These are phyloP conservation scores for Leccinum rimulosum DNA, from an alignment of 768 basidiomycete species.

Conservation along the genomic window DNA sequence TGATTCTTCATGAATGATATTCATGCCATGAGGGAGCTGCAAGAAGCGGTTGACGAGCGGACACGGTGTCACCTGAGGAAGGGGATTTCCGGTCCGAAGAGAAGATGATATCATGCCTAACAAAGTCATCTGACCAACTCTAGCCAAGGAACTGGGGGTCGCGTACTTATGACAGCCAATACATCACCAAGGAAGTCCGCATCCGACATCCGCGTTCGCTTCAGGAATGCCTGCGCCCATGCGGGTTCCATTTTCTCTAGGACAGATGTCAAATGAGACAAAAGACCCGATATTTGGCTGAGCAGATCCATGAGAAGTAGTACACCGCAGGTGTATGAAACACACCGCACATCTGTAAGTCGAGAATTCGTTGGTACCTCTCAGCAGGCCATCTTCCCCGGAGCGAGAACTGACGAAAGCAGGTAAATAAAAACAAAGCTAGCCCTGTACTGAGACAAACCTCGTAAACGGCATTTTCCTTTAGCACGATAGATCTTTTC, in stretches of 20 bases:
- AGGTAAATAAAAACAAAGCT: neutral
- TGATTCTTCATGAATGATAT: slow-evolving; percentile 65
- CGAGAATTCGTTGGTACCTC: slow-evolving; percentile 66
- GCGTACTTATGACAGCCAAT: slow-evolving; percentile 74
- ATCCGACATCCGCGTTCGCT: slow-evolving; percentile 72
- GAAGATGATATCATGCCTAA: slow-evolving; percentile 76
- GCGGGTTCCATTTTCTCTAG: slow-evolving; percentile 68
- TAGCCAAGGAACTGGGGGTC: neutral
- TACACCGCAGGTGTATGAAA: neutral
- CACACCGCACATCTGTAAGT: slow-evolving; percentile 59
- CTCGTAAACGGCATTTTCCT: slow-evolving; percentile 65
- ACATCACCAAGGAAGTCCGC: slow-evolving; percentile 83
- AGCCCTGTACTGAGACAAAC: slow-evolving; percentile 32
- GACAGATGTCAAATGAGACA: slow-evolving; percentile 74
- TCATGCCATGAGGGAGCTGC: slow-evolving; percentile 52
- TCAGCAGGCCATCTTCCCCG: slow-evolving; percentile 78
- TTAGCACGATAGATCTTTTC: slow-evolving; percentile 54
- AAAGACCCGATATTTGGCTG: slow-evolving; percentile 65
- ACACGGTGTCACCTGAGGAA: slow-evolving; percentile 87
- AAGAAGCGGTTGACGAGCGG: slow-evolving; percentile 52
- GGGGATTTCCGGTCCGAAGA: slow-evolving; percentile 65
- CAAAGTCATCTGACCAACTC: neutral
- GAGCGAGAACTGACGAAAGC: slow-evolving; percentile 58
- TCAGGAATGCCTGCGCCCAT: slow-evolving; percentile 77
- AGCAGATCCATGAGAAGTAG: slow-evolving; percentile 6